Percentiles rank a stretch among this genome's conserved stretches.
Evolutionary conservation across 495 filamentous ascomycete genomes (phyloP).

Genomic region (Aspergillus kassunensis): DNA sequence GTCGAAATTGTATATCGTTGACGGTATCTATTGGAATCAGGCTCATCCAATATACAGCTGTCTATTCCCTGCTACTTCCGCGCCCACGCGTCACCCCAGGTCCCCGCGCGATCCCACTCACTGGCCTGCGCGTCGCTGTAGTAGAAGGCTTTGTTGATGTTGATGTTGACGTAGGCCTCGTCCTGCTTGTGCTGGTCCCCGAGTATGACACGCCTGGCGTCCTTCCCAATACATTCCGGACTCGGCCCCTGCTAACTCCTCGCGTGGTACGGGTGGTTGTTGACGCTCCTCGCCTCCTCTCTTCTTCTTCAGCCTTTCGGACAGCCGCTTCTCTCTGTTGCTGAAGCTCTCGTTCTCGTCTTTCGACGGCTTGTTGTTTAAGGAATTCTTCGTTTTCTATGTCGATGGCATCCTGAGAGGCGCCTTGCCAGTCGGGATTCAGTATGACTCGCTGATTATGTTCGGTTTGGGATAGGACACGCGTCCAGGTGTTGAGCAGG

Average conservation of each 20-base stretch:
- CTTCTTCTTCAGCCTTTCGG: constrained; percentile 69
- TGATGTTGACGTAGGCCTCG: constrained; percentile 17
- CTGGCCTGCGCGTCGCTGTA: constrained; percentile 42
- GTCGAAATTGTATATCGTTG: no score
- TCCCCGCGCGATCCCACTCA: constrained; percentile 50
- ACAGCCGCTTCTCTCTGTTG: constrained; percentile 67
- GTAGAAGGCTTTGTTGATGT: constrained; percentile 23
- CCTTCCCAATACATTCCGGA: constrained; percentile 46
- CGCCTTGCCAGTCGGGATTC: constrained; percentile 84
- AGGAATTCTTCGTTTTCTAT: constrained; percentile 70
- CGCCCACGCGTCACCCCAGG: constrained; percentile 40
- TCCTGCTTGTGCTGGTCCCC: constrained; percentile 23
- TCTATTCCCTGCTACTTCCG: constrained; percentile 31
- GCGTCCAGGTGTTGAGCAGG: constrained; percentile 92
- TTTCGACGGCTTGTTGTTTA: constrained; percentile 69
- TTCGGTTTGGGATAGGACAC: constrained; percentile 93
- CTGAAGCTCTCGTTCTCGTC: constrained; percentile 69
- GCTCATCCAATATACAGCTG: no score
- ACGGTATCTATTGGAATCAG: no score
- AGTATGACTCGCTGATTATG: constrained; percentile 92
- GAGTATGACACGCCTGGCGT: constrained; percentile 36
- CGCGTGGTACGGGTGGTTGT: constrained; percentile 47
- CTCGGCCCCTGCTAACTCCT: constrained; percentile 40
- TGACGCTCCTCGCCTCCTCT: constrained; percentile 47
- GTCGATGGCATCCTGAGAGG: constrained; percentile 75